Conservation (phyloP, 257 asterid species). For the Solanum bulbocastanum region DNA sequence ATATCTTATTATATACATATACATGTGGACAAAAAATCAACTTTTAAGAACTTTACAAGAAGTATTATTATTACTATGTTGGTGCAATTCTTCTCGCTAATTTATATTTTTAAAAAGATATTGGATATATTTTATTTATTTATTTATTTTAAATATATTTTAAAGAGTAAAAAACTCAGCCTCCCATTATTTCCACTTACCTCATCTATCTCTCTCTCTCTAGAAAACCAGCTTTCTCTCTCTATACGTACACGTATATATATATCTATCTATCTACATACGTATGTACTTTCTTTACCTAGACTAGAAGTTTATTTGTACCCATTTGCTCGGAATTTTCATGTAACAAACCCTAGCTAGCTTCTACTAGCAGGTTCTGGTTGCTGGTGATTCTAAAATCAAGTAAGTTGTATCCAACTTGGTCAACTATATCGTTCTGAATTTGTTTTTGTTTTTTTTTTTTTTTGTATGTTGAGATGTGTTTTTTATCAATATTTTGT, state of each 20-base stretch:
- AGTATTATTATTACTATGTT: no score
- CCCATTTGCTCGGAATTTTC: background rate
- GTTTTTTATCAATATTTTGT: background rate
- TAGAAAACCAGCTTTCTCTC: background rate
- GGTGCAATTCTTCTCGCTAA: no score
- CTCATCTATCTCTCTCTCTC: background rate
- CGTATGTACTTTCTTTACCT: background rate
- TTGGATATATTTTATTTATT: no score
- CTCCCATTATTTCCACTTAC: background rate
- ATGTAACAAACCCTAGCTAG: background rate
- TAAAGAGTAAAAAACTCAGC: background rate
- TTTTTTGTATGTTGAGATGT: background rate
- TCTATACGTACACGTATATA: background rate
- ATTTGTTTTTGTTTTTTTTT: background rate
- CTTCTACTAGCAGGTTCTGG: conserved; percentile 6
- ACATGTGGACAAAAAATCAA: background rate
- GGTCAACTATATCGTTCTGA: conserved; percentile 11
- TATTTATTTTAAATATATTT: no score
- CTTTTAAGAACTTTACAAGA: no score
- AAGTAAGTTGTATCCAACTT: background rate
- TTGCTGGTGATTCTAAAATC: background rate
- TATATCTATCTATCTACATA: background rate
- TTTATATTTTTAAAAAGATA: no score
- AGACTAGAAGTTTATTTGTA: conserved; percentile 7
- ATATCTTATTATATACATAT: background rate